phyloP scores from a whole-genome alignment of 1,139 yeast genomes.

The Hansenula lynferdii region DNA sequence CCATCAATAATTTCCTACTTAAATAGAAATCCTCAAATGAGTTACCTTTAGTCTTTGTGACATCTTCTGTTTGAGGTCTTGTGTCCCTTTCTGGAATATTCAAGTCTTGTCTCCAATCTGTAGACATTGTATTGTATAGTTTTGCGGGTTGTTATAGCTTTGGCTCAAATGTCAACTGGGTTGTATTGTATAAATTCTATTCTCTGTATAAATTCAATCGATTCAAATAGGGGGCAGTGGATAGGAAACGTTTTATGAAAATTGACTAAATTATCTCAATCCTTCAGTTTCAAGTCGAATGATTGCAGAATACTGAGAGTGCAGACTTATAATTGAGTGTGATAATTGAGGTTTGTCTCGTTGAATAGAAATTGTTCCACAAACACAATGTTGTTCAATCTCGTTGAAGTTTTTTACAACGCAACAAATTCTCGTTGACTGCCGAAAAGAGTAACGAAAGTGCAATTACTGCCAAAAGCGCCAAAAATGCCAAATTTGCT shows the following conservation, averaged over 20 bases:
- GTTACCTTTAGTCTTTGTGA: constrained; percentile 84
- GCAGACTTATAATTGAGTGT: not conserved
- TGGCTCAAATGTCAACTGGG: too few relatives aligned
- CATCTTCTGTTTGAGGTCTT: constrained; percentile 97
- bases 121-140: constrained; percentile 17
- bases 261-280: too few relatives aligned
- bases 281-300: too few relatives aligned
- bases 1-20: constrained; percentile 93
- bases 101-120: constrained; percentile 66
- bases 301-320: too few relatives aligned
- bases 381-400: not conserved
- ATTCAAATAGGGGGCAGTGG: too few relatives aligned
- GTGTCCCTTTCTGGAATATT: constrained; percentile 80
- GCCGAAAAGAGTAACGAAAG: not conserved
- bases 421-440: not conserved
- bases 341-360: too few relatives aligned
- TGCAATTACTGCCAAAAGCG: not conserved
- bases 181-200: too few relatives aligned
- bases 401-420: not conserved
- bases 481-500: not conserved
- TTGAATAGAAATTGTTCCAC: too few relatives aligned
- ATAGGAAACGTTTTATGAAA: too few relatives aligned
- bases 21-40: constrained; percentile 89
- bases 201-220: too few relatives aligned
- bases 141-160: not conserved